These are phyloP conservation scores for Fusarium papillatum DNA, from an alignment of 2,329 filamentous ascomycete genomes.

Conservation along the genomic window DNA sequence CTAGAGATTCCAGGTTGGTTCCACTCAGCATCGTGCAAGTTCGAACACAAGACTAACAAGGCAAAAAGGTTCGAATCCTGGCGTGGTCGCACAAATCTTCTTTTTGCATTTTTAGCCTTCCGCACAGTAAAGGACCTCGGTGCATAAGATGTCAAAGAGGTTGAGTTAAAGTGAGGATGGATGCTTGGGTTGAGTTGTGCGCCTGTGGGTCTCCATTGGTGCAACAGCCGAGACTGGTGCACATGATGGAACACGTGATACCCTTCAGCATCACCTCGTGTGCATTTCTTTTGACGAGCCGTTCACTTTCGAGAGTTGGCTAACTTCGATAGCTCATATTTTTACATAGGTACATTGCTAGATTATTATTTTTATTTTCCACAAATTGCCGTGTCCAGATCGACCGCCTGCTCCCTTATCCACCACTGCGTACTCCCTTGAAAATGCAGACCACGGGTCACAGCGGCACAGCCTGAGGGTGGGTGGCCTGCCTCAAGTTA, in stretches of 20 bases:
- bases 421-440: background rate
- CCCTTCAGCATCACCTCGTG: background rate
- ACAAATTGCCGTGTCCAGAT: background rate
- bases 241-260: background rate
- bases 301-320: background rate
- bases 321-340: background rate
- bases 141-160: background rate
- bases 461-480: background rate
- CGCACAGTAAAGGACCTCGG: background rate
- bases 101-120: background rate
- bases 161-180: background rate
- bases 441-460: background rate
- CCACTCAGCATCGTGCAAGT: background rate
- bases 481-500: background rate
- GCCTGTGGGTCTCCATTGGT: background rate
- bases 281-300: background rate
- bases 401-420: background rate
- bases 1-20: constrained; percentile 32
- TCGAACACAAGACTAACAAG: background rate
- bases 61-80: constrained; percentile 25
- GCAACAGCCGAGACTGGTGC: background rate
- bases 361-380: background rate
- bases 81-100: constrained; percentile 17
- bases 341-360: background rate
- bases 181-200: background rate